Percentiles rank a stretch among this genome's conserved stretches.
Conservation (phyloP, 345 rosid genomes). For the Linum trigynum region DNA sequence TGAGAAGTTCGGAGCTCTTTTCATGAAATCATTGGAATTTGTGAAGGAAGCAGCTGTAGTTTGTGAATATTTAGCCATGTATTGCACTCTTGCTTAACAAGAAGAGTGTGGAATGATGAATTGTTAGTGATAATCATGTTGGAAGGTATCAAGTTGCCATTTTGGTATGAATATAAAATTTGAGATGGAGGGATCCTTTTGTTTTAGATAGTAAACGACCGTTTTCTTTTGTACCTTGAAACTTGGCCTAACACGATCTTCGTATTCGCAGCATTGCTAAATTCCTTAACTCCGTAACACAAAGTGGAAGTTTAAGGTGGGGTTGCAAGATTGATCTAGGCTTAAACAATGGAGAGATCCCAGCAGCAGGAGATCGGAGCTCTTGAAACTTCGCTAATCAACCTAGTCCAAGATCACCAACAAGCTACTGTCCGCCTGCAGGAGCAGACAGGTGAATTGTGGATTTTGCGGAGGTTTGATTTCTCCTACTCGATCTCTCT, state of each 20-base stretch:
- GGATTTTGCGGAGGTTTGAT: not conserved
- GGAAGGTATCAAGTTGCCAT: not conserved
- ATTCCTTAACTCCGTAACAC: not conserved
- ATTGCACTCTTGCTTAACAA: too few relatives aligned
- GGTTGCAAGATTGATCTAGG: not conserved
- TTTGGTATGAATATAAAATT: not conserved
- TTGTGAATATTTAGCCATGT: not conserved
- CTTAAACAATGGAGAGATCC: slow-evolving; percentile 1
- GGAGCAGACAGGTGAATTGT: slow-evolving; percentile 39
- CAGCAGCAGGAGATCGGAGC: slow-evolving; percentile 12
- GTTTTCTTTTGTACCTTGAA: not conserved
- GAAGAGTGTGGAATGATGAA: not conserved
- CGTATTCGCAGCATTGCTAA: not conserved
- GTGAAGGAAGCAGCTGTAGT: not conserved
- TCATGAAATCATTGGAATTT: too few relatives aligned
- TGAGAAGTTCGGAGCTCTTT: too few relatives aligned
- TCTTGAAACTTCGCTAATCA: slow-evolving; percentile 53
- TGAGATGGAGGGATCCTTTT: too few relatives aligned
- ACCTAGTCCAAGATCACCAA: slow-evolving; percentile 51
- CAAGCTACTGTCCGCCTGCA: slow-evolving; percentile 50
- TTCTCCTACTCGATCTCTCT: not conserved
- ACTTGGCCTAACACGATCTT: too few relatives aligned
- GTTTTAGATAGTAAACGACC: too few relatives aligned
- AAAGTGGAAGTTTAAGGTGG: not conserved
- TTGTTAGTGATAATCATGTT: not conserved